phyloP scores from a whole-genome alignment of 2,329 filamentous ascomycete genomes.

The Hypocrella siamensis region DNA sequence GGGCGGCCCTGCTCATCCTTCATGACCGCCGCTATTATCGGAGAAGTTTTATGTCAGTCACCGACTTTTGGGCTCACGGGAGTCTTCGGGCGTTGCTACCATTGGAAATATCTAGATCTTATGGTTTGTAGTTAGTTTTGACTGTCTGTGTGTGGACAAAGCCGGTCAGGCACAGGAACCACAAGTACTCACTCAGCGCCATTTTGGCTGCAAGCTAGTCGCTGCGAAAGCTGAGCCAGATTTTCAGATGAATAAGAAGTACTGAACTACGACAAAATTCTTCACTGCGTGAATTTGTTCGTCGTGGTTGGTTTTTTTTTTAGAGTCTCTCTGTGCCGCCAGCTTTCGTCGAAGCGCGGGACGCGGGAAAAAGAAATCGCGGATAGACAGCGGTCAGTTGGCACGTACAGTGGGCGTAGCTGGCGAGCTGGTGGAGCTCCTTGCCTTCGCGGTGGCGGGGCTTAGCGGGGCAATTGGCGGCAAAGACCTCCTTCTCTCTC shows the following conservation, averaged over 20 bases:
- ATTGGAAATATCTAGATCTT: constrained; percentile 73
- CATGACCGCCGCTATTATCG: constrained; percentile 50
- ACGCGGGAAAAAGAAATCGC: constrained; percentile 16
- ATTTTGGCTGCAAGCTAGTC: constrained; percentile 16
- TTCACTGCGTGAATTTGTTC: constrained; percentile 15
- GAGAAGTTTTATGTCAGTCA: not conserved
- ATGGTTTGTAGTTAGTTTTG: constrained; percentile 17
- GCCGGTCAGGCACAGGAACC: not conserved
- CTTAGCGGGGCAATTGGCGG: too few relatives aligned
- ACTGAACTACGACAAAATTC: too few relatives aligned
- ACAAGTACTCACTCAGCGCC: constrained; percentile 20
- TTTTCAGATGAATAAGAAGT: too few relatives aligned
- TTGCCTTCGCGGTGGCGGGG: too few relatives aligned
- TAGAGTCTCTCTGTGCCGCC: too few relatives aligned
- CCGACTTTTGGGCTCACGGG: too few relatives aligned
- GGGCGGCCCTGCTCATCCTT: constrained; percentile 96
- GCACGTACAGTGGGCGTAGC: too few relatives aligned
- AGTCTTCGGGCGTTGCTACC: constrained; percentile 30
- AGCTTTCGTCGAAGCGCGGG: constrained; percentile 12
- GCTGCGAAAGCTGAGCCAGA: constrained; percentile 11
- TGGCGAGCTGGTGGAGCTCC: not conserved
- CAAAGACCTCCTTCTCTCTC: too few relatives aligned
- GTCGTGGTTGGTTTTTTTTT: constrained; percentile 17
- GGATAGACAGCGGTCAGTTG: too few relatives aligned
- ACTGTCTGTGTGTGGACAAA: not conserved